These are phyloP conservation scores for Ceratocystis cubensis DNA, from an alignment of 2,329 filamentous ascomycete genomes.

Conservation along the genomic window DNA sequence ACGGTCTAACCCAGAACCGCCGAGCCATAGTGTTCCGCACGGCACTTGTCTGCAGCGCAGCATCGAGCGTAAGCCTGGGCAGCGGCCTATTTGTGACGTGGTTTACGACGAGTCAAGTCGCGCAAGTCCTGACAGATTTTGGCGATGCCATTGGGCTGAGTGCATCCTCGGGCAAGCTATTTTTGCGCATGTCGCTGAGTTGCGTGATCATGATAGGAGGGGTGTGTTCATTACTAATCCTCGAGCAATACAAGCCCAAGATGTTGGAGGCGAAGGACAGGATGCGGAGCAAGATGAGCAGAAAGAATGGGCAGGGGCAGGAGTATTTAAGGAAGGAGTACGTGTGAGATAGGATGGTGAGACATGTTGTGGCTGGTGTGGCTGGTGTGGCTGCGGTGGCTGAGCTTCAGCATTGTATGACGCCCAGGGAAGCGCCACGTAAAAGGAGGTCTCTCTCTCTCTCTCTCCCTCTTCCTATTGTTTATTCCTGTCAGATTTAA, in stretches of 20 bases:
- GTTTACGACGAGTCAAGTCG: slow-evolving; percentile 32
- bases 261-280: slow-evolving; percentile 22
- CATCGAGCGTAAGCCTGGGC: slow-evolving; percentile 31
- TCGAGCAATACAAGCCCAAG: slow-evolving; percentile 23
- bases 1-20: not conserved
- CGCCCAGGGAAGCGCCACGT: too few species aligned
- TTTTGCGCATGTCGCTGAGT: slow-evolving; percentile 37
- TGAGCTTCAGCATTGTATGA: too few species aligned
- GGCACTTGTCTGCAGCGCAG: slow-evolving; percentile 31
- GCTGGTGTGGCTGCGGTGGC: too few species aligned
- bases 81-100: slow-evolving; percentile 35
- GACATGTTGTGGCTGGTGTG: not conserved
- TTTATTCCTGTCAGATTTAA: too few species aligned
- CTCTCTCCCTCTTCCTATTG: not conserved
- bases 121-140: slow-evolving; percentile 32
- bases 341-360: not conserved
- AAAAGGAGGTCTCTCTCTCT: not conserved
- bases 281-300: slow-evolving; percentile 26
- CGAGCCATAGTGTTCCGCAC: slow-evolving; percentile 14
- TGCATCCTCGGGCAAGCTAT: slow-evolving; percentile 33
- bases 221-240: slow-evolving; percentile 24
- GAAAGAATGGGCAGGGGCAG: slow-evolving; percentile 24
- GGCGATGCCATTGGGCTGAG: slow-evolving; percentile 36
- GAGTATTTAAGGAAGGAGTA: not conserved
- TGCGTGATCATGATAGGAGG: slow-evolving; percentile 33